Base-by-base conservation (phyloP, 805 yeast species). In the Starmerella apis region DNA sequence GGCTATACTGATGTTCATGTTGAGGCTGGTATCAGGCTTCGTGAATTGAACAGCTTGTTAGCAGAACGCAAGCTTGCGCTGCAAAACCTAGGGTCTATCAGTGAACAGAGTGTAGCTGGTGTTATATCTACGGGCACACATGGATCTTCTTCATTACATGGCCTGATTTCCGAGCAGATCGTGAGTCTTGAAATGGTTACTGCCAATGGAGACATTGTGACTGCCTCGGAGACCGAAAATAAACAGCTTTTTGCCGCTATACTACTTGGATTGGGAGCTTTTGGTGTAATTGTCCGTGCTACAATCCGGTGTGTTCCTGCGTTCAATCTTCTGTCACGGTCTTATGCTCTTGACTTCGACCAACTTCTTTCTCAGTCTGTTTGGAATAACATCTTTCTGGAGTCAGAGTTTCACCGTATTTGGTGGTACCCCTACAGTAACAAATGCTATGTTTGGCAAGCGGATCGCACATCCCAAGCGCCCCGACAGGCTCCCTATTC, bases 341-440 rank as follows among this genome's bases (percentile, higher is more conserved):
- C 86, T 63, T 94, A 86, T 66, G 81, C 87, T 32, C 80, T 90
- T 59, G 70, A 78, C 24, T 86, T 90, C 61, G 83, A 82, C 22
- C 77, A 86, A 6, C 68, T 90, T 22, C 66, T 90, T 58, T 71
- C 78, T 53, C 36, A 45, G 3, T 68, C 69, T 52, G 50, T 57
- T 13, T 86, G 94, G 86, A 86, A 83, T 57, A 71, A 72, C 13
- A 66, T 90, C 41, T 90, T 96, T 95, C 77, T 84, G 3, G 79
- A 86, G 43, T 75, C 86, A n/a, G 98, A 90, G 68, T 90, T 79
- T 62, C 82, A 87, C 42, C 78, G 97, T 56, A 78, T 87, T 45
- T 90, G 97, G 96, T 92, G 97, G 97, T 92, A 83, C 66, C 97
- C 98, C 1, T 92, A 90, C 65, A 74, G 92, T 16, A 77, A 78